Evolutionary conservation across 257 asterid genomes (phyloP).

Genomic region (Vinca minor): DNA sequence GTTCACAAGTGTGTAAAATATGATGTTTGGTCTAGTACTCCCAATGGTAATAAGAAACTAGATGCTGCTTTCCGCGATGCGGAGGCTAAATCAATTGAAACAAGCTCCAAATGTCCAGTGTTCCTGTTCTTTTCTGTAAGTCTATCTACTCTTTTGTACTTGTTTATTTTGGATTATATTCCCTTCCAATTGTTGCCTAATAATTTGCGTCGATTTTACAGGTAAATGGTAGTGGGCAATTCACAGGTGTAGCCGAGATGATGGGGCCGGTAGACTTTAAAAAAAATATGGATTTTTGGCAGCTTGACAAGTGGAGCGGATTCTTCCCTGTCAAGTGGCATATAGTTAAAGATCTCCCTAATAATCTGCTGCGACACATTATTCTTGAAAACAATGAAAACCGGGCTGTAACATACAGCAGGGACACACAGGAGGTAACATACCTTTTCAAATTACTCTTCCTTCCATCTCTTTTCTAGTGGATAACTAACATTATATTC

Average conservation of each 20-base stretch:
- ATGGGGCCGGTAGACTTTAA: constrained; percentile 61
- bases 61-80: constrained; percentile 57
- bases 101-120: constrained; percentile 48
- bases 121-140: constrained; percentile 77
- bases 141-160: too few species aligned
- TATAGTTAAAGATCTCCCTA: constrained; percentile 73
- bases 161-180: too few species aligned
- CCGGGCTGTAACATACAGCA: constrained; percentile 55
- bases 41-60: constrained; percentile 63
- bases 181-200: too few species aligned
- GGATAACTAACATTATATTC: not conserved
- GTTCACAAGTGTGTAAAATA: constrained; percentile 74
- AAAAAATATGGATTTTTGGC: constrained; percentile 85
- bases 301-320: constrained; percentile 79
- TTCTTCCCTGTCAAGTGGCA: constrained; percentile 89
- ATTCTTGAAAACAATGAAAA: constrained; percentile 67
- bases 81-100: constrained; percentile 37
- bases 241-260: constrained; percentile 90
- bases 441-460: not conserved
- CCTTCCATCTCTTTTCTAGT: not conserved
- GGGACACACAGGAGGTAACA: constrained; percentile 88
- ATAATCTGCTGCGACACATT: constrained; percentile 47
- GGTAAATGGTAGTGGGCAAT: constrained; percentile 88
- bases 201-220: constrained; percentile 13
- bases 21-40: constrained; percentile 90